Percentiles rank a stretch among this genome's conserved stretches.
Evolutionary conservation across 2,329 filamentous ascomycete species (phyloP).

Genomic region (Ceratocystis lukuohia): DNA sequence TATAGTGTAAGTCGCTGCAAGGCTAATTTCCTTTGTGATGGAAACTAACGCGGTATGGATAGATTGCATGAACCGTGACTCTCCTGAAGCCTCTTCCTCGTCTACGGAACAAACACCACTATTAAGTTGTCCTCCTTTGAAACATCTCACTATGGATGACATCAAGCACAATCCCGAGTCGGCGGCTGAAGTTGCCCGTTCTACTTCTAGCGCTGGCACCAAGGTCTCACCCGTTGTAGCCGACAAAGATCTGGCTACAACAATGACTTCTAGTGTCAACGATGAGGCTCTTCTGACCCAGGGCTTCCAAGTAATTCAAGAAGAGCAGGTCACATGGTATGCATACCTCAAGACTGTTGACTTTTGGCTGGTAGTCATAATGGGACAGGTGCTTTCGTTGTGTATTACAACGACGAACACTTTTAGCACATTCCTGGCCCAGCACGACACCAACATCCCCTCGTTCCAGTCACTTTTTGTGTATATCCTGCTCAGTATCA

Average conservation of each 20-base stretch:
- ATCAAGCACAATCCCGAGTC: neutral
- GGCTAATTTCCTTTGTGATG: neutral
- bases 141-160: conserved; percentile 15
- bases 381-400: conserved; percentile 76
- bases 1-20: neutral
- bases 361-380: conserved; percentile 69
- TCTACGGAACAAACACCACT: conserved; percentile 10
- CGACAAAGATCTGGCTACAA: conserved; percentile 13
- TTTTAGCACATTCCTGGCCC: conserved; percentile 61
- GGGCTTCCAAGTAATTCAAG: conserved; percentile 43
- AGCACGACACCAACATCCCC: conserved; percentile 61
- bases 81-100: neutral
- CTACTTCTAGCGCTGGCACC: conserved; percentile 20
- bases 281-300: conserved; percentile 32
- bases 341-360: conserved; percentile 70
- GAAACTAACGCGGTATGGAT: neutral
- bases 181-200: neutral
- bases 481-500: conserved; percentile 67
- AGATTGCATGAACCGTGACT: conserved; percentile 5
- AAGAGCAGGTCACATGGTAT: conserved; percentile 44
- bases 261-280: conserved; percentile 17
- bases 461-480: conserved; percentile 95
- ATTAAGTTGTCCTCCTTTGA: conserved; percentile 18
- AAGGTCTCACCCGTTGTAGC: conserved; percentile 7
- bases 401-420: conserved; percentile 91